phyloP scores from a whole-genome alignment of 2,329 filamentous ascomycete genomes.

The Mycosphaerella sp. region DNA sequence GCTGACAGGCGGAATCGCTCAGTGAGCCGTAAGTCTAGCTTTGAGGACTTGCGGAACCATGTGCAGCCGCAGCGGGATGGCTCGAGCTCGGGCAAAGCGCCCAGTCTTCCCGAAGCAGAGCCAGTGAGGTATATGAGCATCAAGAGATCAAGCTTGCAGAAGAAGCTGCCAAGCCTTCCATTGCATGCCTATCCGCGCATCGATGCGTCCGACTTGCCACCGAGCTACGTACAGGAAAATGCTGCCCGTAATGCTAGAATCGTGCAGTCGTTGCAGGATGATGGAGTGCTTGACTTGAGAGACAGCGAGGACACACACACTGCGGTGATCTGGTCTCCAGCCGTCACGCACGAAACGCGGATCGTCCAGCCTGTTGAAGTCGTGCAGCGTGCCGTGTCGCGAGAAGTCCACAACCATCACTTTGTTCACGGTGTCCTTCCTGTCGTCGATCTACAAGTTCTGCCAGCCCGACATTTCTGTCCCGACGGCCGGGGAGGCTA shows the following conservation, averaged over 20 bases:
- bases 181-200: background rate
- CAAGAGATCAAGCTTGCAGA: background rate
- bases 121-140: background rate
- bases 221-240: conserved; percentile 1
- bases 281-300: conserved; percentile 9
- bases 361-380: conserved; percentile 12
- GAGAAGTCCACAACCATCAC: conserved; percentile 51
- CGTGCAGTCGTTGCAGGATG: conserved; percentile 4
- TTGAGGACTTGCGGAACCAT: conserved; percentile 3
- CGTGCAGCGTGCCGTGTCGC: conserved; percentile 35
- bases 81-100: background rate
- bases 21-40: conserved; percentile 6
- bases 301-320: conserved; percentile 11
- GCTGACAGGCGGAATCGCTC: background rate
- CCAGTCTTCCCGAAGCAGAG: background rate
- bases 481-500: conserved; percentile 23
- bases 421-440: conserved; percentile 49
- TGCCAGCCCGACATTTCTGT: conserved; percentile 49
- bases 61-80: background rate
- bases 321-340: conserved; percentile 10
- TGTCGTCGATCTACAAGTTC: conserved; percentile 48
- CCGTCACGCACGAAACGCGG: conserved; percentile 12
- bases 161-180: conserved; percentile 1
- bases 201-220: background rate
- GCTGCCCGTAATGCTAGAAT: conserved; percentile 7